Evolutionary conservation across 2,329 filamentous ascomycete species (phyloP).

Genomic region (Xylariales sp.): DNA sequence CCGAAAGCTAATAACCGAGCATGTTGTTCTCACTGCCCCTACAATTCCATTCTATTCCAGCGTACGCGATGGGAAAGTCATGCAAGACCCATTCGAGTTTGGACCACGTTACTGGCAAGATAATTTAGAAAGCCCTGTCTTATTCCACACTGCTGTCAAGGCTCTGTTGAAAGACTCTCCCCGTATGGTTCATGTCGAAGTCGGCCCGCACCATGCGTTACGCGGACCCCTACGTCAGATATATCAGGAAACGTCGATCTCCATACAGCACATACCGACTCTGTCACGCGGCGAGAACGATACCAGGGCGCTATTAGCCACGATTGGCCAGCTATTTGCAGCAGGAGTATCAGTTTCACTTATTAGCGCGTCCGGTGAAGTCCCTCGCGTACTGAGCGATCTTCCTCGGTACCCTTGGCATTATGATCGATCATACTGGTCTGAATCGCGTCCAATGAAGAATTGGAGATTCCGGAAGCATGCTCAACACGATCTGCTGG

Average conservation of each 20-base stretch:
- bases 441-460: conserved; percentile 1
- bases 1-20: background rate
- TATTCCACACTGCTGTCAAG: background rate
- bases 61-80: background rate
- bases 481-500: conserved; percentile 1
- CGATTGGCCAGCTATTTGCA: conserved; percentile 2
- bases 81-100: background rate
- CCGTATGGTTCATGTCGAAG: conserved; percentile 7
- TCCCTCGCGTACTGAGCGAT: background rate
- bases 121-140: conserved; percentile 8
- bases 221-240: conserved; percentile 10
- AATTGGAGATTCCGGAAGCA: background rate
- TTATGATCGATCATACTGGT: conserved; percentile 6
- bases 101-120: conserved; percentile 3
- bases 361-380: background rate
- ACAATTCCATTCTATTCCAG: background rate
- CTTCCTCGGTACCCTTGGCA: conserved; percentile 11
- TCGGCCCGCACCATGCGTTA: conserved; percentile 9
- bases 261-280: background rate
- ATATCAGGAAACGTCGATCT: background rate
- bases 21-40: background rate
- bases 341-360: background rate
- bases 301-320: background rate
- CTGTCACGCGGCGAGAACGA: background rate
- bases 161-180: background rate